Conservation (phyloP, 2,329 filamentous ascomycete genomes). For the Aspergillus sp. region DNA sequence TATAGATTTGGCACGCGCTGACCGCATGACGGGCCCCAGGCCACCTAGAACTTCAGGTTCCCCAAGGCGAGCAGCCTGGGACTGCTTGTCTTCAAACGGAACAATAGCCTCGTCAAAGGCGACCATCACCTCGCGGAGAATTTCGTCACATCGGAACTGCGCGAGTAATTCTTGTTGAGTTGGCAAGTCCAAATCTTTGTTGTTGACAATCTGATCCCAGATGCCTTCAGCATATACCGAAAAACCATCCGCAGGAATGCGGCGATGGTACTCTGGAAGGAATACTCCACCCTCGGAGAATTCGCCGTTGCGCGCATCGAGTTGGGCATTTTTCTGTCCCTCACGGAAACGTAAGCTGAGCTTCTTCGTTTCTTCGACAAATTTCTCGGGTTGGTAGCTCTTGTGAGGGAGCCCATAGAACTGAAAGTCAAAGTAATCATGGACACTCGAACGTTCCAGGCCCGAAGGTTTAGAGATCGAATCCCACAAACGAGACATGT, state of each 20-base stretch:
- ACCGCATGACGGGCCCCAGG: slow-evolving; percentile 74
- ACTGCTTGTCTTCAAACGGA: slow-evolving; percentile 85
- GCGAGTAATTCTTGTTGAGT: slow-evolving; percentile 96
- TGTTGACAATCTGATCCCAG: slow-evolving; percentile 98
- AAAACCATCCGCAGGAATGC: slow-evolving; percentile 97
- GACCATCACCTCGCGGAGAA: slow-evolving; percentile 83
- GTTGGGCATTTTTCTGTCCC: slow-evolving; percentile 73
- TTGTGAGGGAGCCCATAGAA: slow-evolving; percentile 97
- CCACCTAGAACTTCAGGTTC: slow-evolving; percentile 73
- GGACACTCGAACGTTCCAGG: slow-evolving; percentile 84
- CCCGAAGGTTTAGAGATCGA: slow-evolving; percentile 89
- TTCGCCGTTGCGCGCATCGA: slow-evolving; percentile 64
- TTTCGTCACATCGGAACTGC: slow-evolving; percentile 97
- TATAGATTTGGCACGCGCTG: slow-evolving; percentile 72
- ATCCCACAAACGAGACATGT: slow-evolving; percentile 89
- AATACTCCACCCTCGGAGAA: slow-evolving; percentile 83
- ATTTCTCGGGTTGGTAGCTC: slow-evolving; percentile 91
- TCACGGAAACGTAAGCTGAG: slow-evolving; percentile 81
- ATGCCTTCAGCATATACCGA: slow-evolving; percentile 90
- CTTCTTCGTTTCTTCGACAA: slow-evolving; percentile 76
- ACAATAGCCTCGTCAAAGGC: slow-evolving; percentile 79
- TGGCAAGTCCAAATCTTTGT: slow-evolving; percentile 95
- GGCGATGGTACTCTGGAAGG: slow-evolving; percentile 89
- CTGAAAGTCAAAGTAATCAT: slow-evolving; percentile 98
- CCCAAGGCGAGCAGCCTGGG: slow-evolving; percentile 73